Conservation (phyloP, 192 early-diverging fungal species). For the Funneliformis mosseae region DNA sequence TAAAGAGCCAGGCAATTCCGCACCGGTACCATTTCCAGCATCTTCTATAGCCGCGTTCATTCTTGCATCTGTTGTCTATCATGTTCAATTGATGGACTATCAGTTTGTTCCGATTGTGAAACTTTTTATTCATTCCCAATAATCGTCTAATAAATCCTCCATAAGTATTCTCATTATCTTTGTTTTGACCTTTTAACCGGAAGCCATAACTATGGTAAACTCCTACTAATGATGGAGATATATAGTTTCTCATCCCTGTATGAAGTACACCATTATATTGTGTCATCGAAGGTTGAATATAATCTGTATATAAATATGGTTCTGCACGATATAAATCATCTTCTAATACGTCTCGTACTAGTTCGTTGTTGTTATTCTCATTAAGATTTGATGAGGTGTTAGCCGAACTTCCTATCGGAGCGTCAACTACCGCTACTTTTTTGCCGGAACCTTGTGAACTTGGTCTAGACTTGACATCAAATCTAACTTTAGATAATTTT, state of each 20-base stretch:
- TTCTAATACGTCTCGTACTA: conserved; percentile 46
- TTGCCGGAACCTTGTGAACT: background rate
- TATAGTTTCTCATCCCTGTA: conserved; percentile 67
- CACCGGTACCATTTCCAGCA: too few species aligned
- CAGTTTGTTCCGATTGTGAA: too few species aligned
- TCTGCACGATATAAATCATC: conserved; percentile 65
- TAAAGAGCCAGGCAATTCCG: background rate
- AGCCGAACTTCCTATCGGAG: background rate
- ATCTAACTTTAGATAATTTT: background rate
- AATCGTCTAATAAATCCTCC: conserved; percentile 8
- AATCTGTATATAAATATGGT: conserved; percentile 70
- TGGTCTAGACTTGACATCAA: background rate
- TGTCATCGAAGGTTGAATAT: conserved; percentile 70
- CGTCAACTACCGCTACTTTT: background rate
- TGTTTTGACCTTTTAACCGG: conserved; percentile 53
- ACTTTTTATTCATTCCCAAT: conserved; percentile 10
- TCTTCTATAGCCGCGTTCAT: background rate
- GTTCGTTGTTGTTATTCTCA: conserved; percentile 13
- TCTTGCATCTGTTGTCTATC: background rate
- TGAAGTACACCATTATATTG: conserved; percentile 70
- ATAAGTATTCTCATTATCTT: background rate
- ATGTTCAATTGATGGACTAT: background rate
- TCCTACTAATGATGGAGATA: conserved; percentile 66
- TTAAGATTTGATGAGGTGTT: background rate
- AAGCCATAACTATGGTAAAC: conserved; percentile 73